Base-by-base conservation (phyloP, 345 rosid genomes). In the Brassica incana region DNA sequence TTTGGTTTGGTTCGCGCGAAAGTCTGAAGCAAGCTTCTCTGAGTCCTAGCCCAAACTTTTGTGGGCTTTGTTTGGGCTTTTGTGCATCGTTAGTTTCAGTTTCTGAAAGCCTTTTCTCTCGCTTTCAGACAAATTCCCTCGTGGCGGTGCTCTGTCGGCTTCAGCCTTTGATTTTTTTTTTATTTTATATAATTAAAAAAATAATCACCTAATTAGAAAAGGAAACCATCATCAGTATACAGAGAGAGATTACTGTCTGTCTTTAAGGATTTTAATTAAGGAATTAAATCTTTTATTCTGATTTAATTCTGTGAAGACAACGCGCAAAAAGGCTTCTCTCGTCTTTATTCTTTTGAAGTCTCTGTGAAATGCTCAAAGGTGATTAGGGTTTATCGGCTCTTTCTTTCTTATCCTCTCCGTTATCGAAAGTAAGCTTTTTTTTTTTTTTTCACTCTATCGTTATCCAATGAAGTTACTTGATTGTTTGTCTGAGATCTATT, bases 361-460 rank as follows among this genome's bases (percentile, higher is more conserved):
- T 76, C n/a, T 81, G 56, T 80, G 76, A 77, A 83, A 87, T 87
- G 84, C 70, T 83, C 62, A 87, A 3, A 81, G 74, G 65, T 87
- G 52, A 74, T 73, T 75, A 75, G 81, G 72, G 78, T 80, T 81
- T 85, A 83, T 81, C 83, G 81, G 62, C 72, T 87, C 33, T 50
- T 50, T 45, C 52, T 45, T 45, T 45, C 52, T 11, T 43, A 43
- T 0, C 45, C 2, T 14, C 52, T 58, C 81, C 30, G 75, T 81
- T 10, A 63, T 83, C 69, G 30, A 73, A 60, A 86, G 85, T 80
- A 50, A 64, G 52, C 18, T 6, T 38, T 52, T 50, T 50, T 38
- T 52, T 50, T 50, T 45, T 0, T 50, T 11, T 6, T 0, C 73
- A 66, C 77, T 69, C 60, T 64, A n/a, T 70, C 30, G 35, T 75